A percentile compares a stretch with the other conserved stretches of the same genome.
phyloP scores from a whole-genome alignment of 441 rosid genomes.

The Eugenia klotzschiana region DNA sequence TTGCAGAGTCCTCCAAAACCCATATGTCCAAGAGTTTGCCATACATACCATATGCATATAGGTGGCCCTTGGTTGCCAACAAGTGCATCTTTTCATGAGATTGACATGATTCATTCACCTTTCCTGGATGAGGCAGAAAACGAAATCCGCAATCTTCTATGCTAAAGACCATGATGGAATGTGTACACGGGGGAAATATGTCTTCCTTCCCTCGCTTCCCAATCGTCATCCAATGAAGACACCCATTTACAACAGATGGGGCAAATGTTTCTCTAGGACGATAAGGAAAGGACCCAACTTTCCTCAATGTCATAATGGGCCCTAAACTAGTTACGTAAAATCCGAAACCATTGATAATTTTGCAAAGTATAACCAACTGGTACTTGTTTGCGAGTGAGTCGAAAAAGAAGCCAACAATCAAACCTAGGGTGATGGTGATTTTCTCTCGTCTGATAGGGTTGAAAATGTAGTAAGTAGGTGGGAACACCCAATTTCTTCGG shows the following conservation, averaged over 20 bases:
- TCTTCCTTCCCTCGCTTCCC: not conserved
- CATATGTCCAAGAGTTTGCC: not conserved
- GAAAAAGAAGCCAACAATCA: no score
- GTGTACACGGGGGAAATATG: not conserved
- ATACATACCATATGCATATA: not conserved
- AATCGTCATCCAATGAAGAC: not conserved
- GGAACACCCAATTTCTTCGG: no score
- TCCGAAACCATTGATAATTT: no score
- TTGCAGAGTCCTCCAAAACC: not conserved
- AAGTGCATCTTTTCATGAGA: not conserved
- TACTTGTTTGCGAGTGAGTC: not conserved
- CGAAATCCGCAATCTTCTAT: not conserved
- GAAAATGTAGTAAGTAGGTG: no score
- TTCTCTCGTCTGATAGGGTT: no score
- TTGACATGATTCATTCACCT: not conserved
- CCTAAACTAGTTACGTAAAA: no score
- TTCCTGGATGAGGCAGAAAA: not conserved
- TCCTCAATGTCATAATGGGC: not conserved
- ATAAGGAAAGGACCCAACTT: no score
- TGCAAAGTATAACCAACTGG: not conserved
- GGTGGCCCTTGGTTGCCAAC: not conserved
- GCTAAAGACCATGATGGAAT: not conserved
- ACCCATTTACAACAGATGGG: not conserved
- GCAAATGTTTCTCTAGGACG: no score
- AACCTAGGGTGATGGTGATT: no score